A percentile compares a stretch with the other conserved stretches of the same genome.
Evolutionary conservation across 202 grass and related monocot species (phyloP).

Genomic region (Zizania palustris): DNA sequence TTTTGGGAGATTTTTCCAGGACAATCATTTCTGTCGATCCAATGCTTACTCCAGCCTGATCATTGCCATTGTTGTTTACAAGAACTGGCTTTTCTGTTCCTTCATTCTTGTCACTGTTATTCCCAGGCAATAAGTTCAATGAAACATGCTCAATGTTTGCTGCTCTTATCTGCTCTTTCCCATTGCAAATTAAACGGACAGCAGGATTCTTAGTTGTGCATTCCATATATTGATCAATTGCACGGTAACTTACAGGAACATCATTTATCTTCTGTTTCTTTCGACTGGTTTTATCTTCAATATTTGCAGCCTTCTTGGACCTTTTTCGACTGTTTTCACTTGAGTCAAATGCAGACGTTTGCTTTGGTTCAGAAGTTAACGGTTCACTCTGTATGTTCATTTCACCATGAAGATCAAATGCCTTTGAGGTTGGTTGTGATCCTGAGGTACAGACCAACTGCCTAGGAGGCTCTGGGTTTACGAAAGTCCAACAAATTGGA

Average conservation of each 20-base stretch:
- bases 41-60: slow-evolving; percentile 39
- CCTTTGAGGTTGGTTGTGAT: slow-evolving; percentile 29
- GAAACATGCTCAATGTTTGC: slow-evolving; percentile 28
- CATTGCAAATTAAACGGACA: slow-evolving; percentile 2
- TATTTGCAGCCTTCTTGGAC: slow-evolving; percentile 49
- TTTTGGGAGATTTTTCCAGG: slow-evolving; percentile 11
- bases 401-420: slow-evolving; percentile 19
- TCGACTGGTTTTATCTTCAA: slow-evolving; percentile 12
- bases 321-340: slow-evolving; percentile 52
- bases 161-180: slow-evolving; percentile 5
- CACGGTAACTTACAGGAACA: slow-evolving; percentile 25
- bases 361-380: slow-evolving; percentile 40
- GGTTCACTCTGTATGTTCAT: slow-evolving; percentile 23
- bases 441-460: slow-evolving; percentile 26
- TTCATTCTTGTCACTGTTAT: slow-evolving; percentile 18
- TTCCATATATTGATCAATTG: slow-evolving; percentile 26
- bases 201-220: slow-evolving; percentile 19
- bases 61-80: neutral
- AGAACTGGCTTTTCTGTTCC: slow-evolving; percentile 24
- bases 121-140: neutral
- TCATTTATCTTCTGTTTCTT: slow-evolving; percentile 39
- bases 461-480: slow-evolving; percentile 40
- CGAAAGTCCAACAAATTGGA: slow-evolving; percentile 56
- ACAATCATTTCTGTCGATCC: slow-evolving; percentile 27
- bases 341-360: slow-evolving; percentile 27